Evolutionary conservation across 345 rosid species (phyloP).

Genomic region (Leavenworthia alabamica): DNA sequence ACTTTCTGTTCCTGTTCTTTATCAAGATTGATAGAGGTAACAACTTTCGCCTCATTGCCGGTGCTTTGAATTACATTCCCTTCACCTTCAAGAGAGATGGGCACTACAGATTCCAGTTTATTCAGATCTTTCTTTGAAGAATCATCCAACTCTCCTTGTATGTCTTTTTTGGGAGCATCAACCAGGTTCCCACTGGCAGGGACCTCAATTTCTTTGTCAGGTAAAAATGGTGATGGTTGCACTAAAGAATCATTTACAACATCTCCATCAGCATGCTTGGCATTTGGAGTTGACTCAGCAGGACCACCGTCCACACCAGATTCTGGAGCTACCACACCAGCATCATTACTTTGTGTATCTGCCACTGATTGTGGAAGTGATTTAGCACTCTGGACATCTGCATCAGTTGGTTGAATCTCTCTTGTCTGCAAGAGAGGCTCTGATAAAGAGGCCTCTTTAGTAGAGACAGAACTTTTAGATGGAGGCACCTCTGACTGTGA

Average conservation of each 20-base stretch:
- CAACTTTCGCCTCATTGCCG: conserved; percentile 38
- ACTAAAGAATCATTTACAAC: conserved; percentile 36
- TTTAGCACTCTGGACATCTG: conserved; percentile 31
- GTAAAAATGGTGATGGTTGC: conserved; percentile 33
- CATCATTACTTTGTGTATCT: conserved; percentile 32
- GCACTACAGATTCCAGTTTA: conserved; percentile 34
- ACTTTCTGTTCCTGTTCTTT: conserved; percentile 35
- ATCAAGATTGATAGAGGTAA: conserved; percentile 37
- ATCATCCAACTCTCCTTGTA: conserved; percentile 34
- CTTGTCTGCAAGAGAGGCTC: conserved; percentile 18
- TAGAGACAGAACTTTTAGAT: conserved; percentile 33
- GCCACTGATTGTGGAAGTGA: conserved; percentile 29
- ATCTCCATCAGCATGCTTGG: conserved; percentile 41
- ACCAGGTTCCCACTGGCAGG: conserved; percentile 32
- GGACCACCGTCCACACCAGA: conserved; percentile 28
- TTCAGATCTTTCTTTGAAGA: conserved; percentile 42
- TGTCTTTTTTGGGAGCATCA: conserved; percentile 27
- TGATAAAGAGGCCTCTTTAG: conserved; percentile 36
- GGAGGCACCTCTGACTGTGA: conserved; percentile 35
- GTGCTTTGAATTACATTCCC: conserved; percentile 35
- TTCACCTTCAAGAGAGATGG: conserved; percentile 32
- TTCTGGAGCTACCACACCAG: conserved; percentile 35
- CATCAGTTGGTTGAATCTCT: conserved; percentile 32
- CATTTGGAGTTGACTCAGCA: conserved; percentile 33
- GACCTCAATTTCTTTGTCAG: conserved; percentile 46